These are phyloP conservation scores for Chamaecyparis obtusa DNA, from an alignment of 75 land plant species.

Conservation along the genomic window DNA sequence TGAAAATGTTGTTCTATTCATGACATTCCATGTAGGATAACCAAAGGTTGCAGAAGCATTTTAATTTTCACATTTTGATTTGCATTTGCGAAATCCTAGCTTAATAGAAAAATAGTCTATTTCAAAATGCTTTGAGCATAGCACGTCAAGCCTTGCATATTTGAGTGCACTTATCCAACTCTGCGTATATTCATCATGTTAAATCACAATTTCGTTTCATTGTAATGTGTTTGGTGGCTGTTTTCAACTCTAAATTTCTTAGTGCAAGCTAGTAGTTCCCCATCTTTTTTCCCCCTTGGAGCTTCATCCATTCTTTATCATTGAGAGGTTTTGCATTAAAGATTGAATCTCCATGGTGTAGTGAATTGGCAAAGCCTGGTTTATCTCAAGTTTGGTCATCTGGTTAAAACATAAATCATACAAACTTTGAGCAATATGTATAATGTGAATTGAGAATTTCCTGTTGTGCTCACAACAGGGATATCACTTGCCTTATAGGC, in stretches of 20 bases:
- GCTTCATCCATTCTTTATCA: too few species aligned
- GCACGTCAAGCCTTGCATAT: not conserved
- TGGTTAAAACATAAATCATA: too few species aligned
- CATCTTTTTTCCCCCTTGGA: not conserved
- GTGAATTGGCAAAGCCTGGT: not conserved
- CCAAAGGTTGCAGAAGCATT: not conserved
- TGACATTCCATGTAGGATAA: not conserved
- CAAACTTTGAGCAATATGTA: too few species aligned
- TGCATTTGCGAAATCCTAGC: not conserved
- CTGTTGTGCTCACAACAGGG: too few species aligned
- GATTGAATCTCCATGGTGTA: not conserved
- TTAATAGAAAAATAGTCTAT: not conserved
- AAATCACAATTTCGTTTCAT: not conserved
- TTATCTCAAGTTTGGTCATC: too few species aligned
- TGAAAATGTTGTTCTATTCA: not conserved
- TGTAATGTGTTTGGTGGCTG: not conserved
- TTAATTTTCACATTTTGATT: not conserved
- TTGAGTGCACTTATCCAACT: not conserved
- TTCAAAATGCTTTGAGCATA: not conserved
- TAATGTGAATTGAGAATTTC: too few species aligned
- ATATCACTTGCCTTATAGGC: too few species aligned
- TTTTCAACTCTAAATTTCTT: not conserved
- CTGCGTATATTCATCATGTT: not conserved
- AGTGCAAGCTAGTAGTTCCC: not conserved
- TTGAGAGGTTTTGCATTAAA: too few species aligned